Percentiles rank a stretch among this genome's conserved stretches.
phyloP scores from a whole-genome alignment of 176 grass and related monocot genomes.

The Areca catechu region DNA sequence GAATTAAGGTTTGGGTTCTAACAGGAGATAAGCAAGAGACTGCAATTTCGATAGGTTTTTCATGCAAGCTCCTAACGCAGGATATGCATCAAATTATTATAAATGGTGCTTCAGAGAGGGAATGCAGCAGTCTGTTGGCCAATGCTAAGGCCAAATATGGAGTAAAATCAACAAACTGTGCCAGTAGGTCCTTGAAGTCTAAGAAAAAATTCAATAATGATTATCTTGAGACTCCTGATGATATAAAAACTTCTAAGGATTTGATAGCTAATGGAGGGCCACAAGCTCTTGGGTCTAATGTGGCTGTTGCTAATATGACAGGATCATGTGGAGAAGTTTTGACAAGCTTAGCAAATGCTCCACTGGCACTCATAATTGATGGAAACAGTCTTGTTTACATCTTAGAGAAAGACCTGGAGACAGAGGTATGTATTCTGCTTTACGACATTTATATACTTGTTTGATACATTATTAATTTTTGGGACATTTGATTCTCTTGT shows the following conservation, averaged over 20 bases:
- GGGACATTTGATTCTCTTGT: too few relatives aligned
- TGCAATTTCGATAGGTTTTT: slow-evolving; percentile 94
- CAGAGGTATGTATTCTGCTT: slow-evolving; percentile 48
- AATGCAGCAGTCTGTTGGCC: slow-evolving; percentile 72
- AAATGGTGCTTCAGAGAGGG: slow-evolving; percentile 85
- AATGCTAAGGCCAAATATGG: slow-evolving; percentile 67
- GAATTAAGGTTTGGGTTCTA: slow-evolving; percentile 98
- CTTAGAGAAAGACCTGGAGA: slow-evolving; percentile 63
- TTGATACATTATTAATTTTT: too few relatives aligned
- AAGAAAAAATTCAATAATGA: slow-evolving; percentile 18
- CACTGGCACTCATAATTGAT: slow-evolving; percentile 35
- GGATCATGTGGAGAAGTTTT: slow-evolving; percentile 20
- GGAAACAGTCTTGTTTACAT: slow-evolving; percentile 11
- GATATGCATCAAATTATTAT: slow-evolving; percentile 72
- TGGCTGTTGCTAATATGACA: slow-evolving; percentile 27
- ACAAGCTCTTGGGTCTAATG: slow-evolving; percentile 30
- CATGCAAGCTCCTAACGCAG: slow-evolving; percentile 66
- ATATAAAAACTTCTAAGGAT: slow-evolving; percentile 28
- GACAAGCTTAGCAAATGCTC: slow-evolving; percentile 27
- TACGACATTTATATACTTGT: too few relatives aligned
- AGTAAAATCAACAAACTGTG: slow-evolving; percentile 45
- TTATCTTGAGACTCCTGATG: slow-evolving; percentile 29
- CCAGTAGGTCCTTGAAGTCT: slow-evolving; percentile 11
- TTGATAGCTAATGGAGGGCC: slow-evolving; percentile 27
- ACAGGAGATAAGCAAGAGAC: slow-evolving; percentile 99